These are phyloP conservation scores for Citrus mangshanensis DNA, from an alignment of 345 rosid genomes.

Conservation along the genomic window DNA sequence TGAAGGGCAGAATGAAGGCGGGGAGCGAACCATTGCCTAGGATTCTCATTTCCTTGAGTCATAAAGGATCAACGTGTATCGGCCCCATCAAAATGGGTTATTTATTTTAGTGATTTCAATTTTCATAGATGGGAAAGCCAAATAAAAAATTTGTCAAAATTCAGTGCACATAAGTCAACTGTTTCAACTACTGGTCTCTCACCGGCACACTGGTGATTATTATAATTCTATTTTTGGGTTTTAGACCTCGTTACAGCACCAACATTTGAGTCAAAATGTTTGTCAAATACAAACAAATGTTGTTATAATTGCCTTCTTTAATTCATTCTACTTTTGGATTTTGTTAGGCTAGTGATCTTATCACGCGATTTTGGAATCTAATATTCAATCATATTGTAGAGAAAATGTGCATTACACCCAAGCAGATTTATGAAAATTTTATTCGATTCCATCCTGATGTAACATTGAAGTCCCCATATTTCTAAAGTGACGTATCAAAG, in stretches of 20 bases:
- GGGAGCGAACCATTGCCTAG: not conserved
- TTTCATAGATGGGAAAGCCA: not conserved
- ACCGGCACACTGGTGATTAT: not conserved
- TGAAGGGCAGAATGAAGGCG: not conserved
- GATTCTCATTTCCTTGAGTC: not conserved
- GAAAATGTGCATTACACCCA: no score
- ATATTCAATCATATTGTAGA: no score
- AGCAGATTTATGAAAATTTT: no score
- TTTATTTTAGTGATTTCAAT: not conserved
- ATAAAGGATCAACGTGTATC: not conserved
- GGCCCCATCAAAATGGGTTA: not conserved
- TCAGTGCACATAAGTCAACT: not conserved
- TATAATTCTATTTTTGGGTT: not conserved
- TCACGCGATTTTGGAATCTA: not conserved
- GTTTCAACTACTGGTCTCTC: constrained; percentile 7
- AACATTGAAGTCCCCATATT: no score
- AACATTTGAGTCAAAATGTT: not conserved
- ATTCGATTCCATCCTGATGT: no score
- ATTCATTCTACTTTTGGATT: not conserved
- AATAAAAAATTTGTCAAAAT: not conserved
- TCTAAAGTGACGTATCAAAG: no score
- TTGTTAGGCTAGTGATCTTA: not conserved
- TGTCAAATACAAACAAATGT: not conserved
- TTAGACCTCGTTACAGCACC: not conserved
- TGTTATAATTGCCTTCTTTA: not conserved